Evolutionary conservation across 1,284 basidiomycete species (phyloP), one percentile per base, ranked within the genome.

Genomic region (Paramarasmius palmivorus): DNA sequence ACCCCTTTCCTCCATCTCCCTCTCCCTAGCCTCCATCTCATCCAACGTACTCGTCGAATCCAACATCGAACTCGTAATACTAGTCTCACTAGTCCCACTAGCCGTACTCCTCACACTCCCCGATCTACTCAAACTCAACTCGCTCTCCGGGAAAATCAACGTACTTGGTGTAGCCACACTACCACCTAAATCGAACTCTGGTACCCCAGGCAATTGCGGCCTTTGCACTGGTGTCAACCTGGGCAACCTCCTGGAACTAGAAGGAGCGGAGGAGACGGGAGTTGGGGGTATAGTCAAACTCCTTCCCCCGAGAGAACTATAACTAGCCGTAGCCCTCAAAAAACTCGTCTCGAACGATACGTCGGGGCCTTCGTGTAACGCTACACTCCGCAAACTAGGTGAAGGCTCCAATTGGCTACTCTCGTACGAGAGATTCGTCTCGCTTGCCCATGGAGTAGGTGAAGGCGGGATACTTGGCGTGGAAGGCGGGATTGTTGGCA

Each of bases 341-440:
- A 79, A 68, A 0, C 80, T 81, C 0, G 80, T 80, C 44, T 90
- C 88, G 57, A 83, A 86, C 0, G 86, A 88, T 0, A 63, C 68
- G 59, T 90, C 88, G 2, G 67, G 72, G 1, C 76, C 79, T 47
- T 88, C 85, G 1, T 76, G 78, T 25, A 87, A 62, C 0, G 78
- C 78, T 20, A 82, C 59, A 0, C 85, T 83, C 46, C 76, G 74
- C 3, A 84, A 68, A 14, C 86, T 85, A 20, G 86, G 86, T 0
- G 87, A 88, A 0, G 88, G 84, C 9, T 73, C 73, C 20, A 91
- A 70, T 15, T 86, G 68, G 0, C 85, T 85, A 0, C 87, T 88
- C 34, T 90, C 87, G 57, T 86, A 91, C 0, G 88, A 86, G 8
- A 72, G 60, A 55, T 88, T 81, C 0, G 82, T 83, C 59, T 84